Evolutionary conservation across 78 protist species (phyloP).

Genomic region (Dictyostelium intermedium): DNA sequence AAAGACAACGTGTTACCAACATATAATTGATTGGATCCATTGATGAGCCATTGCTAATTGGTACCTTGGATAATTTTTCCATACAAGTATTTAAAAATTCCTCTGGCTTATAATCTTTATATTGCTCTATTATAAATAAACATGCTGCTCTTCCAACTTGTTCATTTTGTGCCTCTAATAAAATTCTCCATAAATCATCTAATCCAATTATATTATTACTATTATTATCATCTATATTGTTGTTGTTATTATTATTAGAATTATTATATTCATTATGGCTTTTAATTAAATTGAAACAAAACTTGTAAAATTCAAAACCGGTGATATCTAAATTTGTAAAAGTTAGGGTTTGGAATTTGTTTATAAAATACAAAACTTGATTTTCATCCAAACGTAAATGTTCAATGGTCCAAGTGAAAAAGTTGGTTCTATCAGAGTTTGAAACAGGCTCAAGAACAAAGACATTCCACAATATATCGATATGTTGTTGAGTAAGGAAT

Average conservation of each 20-base stretch:
- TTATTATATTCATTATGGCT: neutral
- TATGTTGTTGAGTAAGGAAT: neutral
- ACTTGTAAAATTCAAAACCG: conserved; percentile 17
- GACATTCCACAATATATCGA: conserved; percentile 51
- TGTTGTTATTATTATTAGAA: neutral
- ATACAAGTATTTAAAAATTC: conserved; percentile 57
- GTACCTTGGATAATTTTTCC: conserved; percentile 13
- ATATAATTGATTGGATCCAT: neutral
- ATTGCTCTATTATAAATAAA: conserved; percentile 34
- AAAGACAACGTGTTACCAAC: conserved; percentile 8
- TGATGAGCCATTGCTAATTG: neutral
- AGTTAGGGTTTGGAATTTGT: conserved; percentile 11
- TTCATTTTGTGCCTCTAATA: conserved; percentile 54
- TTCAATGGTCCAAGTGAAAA: conserved; percentile 23
- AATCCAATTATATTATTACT: conserved; percentile 41
- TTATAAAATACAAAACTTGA: neutral
- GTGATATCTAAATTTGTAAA: conserved; percentile 24
- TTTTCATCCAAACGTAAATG: neutral
- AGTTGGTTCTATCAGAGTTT: neutral
- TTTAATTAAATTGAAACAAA: conserved; percentile 44
- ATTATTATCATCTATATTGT: neutral
- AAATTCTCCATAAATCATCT: conserved; percentile 80
- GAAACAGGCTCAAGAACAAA: conserved; percentile 35
- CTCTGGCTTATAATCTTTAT: conserved; percentile 1
- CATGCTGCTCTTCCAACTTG: conserved; percentile 64